Evolutionary conservation across 305 asterid genomes (phyloP).

Genomic region (Fraxinus paxiana): DNA sequence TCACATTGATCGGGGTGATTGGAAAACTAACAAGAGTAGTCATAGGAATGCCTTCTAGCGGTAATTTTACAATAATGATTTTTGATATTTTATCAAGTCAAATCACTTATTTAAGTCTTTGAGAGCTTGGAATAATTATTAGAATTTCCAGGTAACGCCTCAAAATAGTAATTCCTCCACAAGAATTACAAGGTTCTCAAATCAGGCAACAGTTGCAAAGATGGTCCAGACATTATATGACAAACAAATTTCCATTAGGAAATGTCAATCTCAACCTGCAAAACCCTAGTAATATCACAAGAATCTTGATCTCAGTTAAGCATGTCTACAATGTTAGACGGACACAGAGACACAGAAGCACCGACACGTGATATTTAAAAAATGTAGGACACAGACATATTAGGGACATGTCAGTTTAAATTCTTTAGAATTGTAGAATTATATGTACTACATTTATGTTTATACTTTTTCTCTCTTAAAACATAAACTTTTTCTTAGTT

Average conservation of each 20-base stretch:
- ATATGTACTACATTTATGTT: not conserved
- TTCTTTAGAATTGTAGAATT: not conserved
- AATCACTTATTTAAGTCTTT: not conserved
- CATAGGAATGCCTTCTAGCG: not conserved
- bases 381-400: not conserved
- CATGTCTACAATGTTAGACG: not conserved
- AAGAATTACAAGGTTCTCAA: not conserved
- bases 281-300: not conserved
- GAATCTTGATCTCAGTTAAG: not conserved
- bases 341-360: not conserved
- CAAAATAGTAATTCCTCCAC: not conserved
- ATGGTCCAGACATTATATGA: not conserved
- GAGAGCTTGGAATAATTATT: not conserved
- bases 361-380: not conserved
- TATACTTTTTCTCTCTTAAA: not conserved
- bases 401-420: not conserved
- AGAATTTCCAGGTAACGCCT: not conserved
- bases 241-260: not conserved
- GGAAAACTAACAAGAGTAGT: not conserved
- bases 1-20: not conserved
- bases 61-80: not conserved
- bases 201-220: not conserved
- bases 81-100: not conserved
- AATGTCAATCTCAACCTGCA: not conserved
- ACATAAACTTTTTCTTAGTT: not conserved